Percentiles rank a stretch among this genome's conserved stretches.
phyloP scores from a whole-genome alignment of 2,329 filamentous ascomycete genomes.

The Cytospora paraplurivora region DNA sequence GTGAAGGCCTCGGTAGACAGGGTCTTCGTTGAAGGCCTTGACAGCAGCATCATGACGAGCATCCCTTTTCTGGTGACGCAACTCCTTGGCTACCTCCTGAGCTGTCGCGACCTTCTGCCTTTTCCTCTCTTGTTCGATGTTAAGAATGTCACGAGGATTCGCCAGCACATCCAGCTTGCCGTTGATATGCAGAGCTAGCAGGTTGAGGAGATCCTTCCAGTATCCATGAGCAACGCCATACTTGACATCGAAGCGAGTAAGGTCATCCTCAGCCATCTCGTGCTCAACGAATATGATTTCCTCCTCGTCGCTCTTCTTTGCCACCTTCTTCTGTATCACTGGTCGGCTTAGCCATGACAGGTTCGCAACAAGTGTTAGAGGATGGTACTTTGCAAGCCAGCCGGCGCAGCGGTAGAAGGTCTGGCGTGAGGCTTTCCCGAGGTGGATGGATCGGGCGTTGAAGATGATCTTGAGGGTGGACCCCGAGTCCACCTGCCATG shows the following conservation, averaged over 20 bases:
- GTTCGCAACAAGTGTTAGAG: conserved; percentile 55
- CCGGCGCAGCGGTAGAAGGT: conserved; percentile 56
- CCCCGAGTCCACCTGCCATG: conserved; percentile 53
- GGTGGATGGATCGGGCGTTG: conserved; percentile 61
- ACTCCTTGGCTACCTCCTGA: conserved; percentile 32
- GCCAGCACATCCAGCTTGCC: conserved; percentile 46
- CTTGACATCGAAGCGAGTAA: conserved; percentile 44
- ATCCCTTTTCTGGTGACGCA: conserved; percentile 38
- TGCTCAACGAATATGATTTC: conserved; percentile 40
- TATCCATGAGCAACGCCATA: conserved; percentile 59
- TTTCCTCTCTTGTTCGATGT: conserved; percentile 37
- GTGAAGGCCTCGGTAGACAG: conserved; percentile 55
- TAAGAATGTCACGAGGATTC: conserved; percentile 45
- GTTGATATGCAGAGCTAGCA: conserved; percentile 55
- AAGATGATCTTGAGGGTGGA: conserved; percentile 61
- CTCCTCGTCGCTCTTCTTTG: conserved; percentile 39
- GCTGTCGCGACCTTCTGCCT: conserved; percentile 30
- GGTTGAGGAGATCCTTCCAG: conserved; percentile 63
- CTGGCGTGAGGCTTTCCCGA: conserved; percentile 56
- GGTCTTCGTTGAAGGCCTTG: conserved; percentile 43
- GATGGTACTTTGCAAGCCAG: conserved; percentile 59
- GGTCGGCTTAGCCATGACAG: conserved; percentile 58
- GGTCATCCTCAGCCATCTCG: conserved; percentile 41
- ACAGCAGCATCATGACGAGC: conserved; percentile 46
- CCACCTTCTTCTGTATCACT: conserved; percentile 56